Evolutionary conservation across 768 basidiomycete genomes (phyloP).

Genomic region (Termitomyces sp.): DNA sequence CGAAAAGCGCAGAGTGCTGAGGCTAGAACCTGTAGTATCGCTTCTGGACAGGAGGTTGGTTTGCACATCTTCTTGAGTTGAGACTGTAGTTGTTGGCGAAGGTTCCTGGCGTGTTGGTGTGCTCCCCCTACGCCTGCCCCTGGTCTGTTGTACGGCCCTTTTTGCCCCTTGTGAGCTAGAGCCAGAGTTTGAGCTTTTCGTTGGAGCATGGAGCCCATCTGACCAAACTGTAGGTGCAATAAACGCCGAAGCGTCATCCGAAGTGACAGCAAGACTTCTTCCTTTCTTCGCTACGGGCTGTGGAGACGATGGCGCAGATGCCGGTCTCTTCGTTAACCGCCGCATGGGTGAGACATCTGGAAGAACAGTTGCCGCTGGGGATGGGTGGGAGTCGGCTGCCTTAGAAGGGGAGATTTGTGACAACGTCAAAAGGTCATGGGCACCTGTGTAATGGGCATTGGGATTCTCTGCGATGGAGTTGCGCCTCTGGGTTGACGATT

Average conservation of each 20-base stretch:
- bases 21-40: constrained; percentile 1
- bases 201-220: not conserved
- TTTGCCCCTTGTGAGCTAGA: constrained; percentile 1
- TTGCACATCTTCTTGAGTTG: not conserved
- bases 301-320: constrained; percentile 15
- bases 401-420: constrained; percentile 50
- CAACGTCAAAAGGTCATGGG: constrained; percentile 32
- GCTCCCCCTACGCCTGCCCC: not conserved
- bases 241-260: not conserved
- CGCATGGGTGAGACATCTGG: constrained; percentile 35
- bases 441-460: constrained; percentile 3
- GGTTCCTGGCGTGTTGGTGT: constrained; percentile 4
- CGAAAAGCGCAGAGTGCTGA: constrained; percentile 1
- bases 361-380: constrained; percentile 8
- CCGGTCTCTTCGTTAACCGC: constrained; percentile 45
- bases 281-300: constrained; percentile 11
- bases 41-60: not conserved
- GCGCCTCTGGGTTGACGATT: constrained; percentile 1
- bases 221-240: not conserved
- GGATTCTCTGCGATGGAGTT: constrained; percentile 2
- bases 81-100: not conserved
- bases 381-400: constrained; percentile 5
- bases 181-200: constrained; percentile 10
- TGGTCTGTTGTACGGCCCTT: not conserved
- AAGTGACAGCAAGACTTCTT: not conserved